Evolutionary conservation across 108 stramenopile species (phyloP).

Genomic region (Pelagomonas calceolata): DNA sequence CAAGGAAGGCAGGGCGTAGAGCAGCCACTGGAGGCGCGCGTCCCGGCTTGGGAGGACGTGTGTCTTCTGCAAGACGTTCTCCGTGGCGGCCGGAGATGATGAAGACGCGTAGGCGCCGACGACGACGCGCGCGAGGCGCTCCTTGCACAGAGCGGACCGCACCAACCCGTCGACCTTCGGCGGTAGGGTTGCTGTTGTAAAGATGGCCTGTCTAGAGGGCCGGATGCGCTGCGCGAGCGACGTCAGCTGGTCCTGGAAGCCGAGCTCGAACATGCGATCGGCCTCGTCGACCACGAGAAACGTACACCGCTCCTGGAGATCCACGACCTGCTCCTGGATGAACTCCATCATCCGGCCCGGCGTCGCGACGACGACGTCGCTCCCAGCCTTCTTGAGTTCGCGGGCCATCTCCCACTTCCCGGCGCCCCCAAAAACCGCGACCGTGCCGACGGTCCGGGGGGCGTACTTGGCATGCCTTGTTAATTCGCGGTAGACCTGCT

Average conservation of each 20-base stretch:
- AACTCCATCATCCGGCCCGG: constrained; percentile 91
- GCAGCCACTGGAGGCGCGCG: constrained; percentile 37
- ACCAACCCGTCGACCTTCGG: constrained; percentile 86
- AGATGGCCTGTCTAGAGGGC: constrained; percentile 76
- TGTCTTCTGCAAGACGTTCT: constrained; percentile 79
- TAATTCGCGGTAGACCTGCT: constrained; percentile 36
- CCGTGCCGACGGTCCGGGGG: constrained; percentile 54
- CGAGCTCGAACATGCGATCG: constrained; percentile 86
- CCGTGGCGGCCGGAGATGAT: constrained; percentile 89
- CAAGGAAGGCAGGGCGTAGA: no score
- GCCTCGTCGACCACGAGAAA: constrained; percentile 82
- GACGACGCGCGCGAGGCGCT: constrained; percentile 79
- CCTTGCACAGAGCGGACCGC: constrained; percentile 76
- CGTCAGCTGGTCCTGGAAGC: constrained; percentile 73
- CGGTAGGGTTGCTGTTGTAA: constrained; percentile 98
- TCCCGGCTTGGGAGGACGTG: constrained; percentile 79
- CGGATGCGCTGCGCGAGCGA: constrained; percentile 78
- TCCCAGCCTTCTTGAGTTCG: constrained; percentile 90
- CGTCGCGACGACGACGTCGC: constrained; percentile 77
- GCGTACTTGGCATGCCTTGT: constrained; percentile 23
- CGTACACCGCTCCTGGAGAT: constrained; percentile 63
- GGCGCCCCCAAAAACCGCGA: constrained; percentile 75
- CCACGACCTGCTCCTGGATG: constrained; percentile 94
- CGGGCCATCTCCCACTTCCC: constrained; percentile 88
- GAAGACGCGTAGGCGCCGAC: constrained; percentile 93